A percentile compares a stretch with the other conserved stretches of the same genome.
phyloP scores from a whole-genome alignment of 768 basidiomycete species.

The Trametes punicea region DNA sequence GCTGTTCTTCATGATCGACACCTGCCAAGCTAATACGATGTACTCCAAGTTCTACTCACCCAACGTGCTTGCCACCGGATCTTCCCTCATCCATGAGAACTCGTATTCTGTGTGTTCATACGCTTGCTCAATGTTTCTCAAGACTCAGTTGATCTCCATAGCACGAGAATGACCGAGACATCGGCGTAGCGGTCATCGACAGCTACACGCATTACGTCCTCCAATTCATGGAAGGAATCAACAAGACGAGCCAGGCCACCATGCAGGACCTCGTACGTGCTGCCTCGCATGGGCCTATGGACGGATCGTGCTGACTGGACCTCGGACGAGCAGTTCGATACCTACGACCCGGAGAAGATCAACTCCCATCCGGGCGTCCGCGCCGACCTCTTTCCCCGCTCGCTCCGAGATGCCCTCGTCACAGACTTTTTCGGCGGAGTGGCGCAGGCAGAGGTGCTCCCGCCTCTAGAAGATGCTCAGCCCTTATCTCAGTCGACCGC shows the following conservation, averaged over 20 bases:
- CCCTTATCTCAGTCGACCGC: background rate
- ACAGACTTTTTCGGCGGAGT: conserved; percentile 81
- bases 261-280: conserved; percentile 78
- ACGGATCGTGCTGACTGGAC: background rate
- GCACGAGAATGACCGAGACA: conserved; percentile 92
- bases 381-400: conserved; percentile 70
- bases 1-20: conserved; percentile 97
- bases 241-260: conserved; percentile 81
- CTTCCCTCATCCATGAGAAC: conserved; percentile 78
- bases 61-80: conserved; percentile 88
- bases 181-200: conserved; percentile 96
- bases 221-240: conserved; percentile 86
- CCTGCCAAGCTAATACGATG: conserved; percentile 96
- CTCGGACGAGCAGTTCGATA: conserved; percentile 59
- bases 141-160: conserved; percentile 29
- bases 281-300: background rate
- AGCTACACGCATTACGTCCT: conserved; percentile 90
- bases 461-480: background rate
- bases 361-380: conserved; percentile 89
- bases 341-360: conserved; percentile 71
- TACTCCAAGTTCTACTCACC: conserved; percentile 92
- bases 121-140: background rate
- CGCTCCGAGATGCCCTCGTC: conserved; percentile 55
- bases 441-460: conserved; percentile 68
- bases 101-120: conserved; percentile 83